phyloP scores from a whole-genome alignment of 371 early-diverging fungal species.

The Chytridiales sp. region DNA sequence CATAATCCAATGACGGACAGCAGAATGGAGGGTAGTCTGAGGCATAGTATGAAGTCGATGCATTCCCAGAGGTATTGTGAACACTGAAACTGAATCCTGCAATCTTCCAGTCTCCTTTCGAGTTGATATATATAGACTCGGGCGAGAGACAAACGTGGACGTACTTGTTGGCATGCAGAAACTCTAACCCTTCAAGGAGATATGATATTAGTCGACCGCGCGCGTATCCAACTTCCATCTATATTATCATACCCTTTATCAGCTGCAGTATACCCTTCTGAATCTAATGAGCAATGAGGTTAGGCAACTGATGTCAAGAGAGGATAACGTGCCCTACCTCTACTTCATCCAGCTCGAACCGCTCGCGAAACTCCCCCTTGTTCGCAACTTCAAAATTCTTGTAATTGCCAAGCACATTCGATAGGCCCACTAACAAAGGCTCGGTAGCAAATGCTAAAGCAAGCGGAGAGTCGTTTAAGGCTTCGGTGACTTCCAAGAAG shows the following conservation, averaged over 20 bases:
- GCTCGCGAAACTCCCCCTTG: constrained; percentile 28
- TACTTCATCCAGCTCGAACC: constrained; percentile 71
- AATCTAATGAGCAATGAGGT: constrained; percentile 32
- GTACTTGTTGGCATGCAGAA: constrained; percentile 48
- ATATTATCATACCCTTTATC: constrained; percentile 68
- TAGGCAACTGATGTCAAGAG: background rate
- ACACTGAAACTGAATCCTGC: constrained; percentile 69
- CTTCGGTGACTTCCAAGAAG: constrained; percentile 79
- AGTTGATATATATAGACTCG: constrained; percentile 73
- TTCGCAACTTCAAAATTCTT: constrained; percentile 45
- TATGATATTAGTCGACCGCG: background rate
- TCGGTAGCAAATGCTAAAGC: constrained; percentile 80
- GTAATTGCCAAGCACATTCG: constrained; percentile 63
- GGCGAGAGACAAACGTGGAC: constrained; percentile 80
- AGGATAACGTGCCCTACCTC: constrained; percentile 48
- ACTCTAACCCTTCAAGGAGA: constrained; percentile 26
- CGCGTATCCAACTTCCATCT: constrained; percentile 32
- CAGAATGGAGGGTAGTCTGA: constrained; percentile 64
- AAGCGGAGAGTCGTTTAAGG: constrained; percentile 71
- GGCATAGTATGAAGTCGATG: constrained; percentile 36
- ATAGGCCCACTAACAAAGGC: constrained; percentile 65
- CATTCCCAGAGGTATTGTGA: background rate
- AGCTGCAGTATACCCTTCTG: constrained; percentile 84
- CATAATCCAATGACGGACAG: constrained; percentile 68
- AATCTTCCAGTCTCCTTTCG: constrained; percentile 89